Evolutionary conservation across 495 filamentous ascomycete genomes (phyloP).

Genomic region (Sabuloglossum arenarium): DNA sequence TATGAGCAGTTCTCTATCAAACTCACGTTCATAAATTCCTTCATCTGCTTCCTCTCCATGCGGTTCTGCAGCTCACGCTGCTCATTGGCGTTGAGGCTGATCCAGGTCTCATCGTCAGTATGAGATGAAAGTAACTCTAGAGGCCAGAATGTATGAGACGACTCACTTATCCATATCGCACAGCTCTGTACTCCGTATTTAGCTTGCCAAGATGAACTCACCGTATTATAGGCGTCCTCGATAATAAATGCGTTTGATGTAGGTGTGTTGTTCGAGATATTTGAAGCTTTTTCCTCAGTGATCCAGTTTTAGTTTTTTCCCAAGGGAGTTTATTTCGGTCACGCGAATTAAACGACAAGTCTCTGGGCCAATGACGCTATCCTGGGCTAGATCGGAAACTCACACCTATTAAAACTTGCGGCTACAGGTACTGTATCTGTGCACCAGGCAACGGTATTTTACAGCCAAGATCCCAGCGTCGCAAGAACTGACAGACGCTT

Average conservation of each 20-base stretch:
- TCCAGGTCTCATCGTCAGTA: neutral
- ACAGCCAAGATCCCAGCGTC: neutral
- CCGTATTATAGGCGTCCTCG: neutral
- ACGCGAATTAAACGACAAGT: neutral
- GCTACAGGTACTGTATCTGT: neutral
- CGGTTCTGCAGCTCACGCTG: constrained; percentile 77
- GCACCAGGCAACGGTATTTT: neutral
- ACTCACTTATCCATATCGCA: neutral
- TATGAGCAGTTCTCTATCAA: constrained; percentile 10
- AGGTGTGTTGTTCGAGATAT: neutral
- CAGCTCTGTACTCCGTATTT: neutral
- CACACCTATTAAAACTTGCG: neutral
- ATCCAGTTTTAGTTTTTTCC: neutral
- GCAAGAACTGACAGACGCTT: neutral
- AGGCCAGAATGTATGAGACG: neutral
- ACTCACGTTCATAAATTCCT: constrained; percentile 88
- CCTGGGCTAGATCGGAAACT: too few species aligned
- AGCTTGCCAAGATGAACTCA: neutral
- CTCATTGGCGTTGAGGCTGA: constrained; percentile 55
- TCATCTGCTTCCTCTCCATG: constrained; percentile 93
- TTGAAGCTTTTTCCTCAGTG: neutral
- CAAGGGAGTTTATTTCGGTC: neutral
- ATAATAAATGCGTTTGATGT: neutral
- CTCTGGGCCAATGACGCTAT: neutral
- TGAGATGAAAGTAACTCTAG: neutral